A percentile compares a stretch with the other conserved stretches of the same genome.
Conservation (phyloP, 2,329 filamentous ascomycete species). For the Beauveria pseudobassiana region DNA sequence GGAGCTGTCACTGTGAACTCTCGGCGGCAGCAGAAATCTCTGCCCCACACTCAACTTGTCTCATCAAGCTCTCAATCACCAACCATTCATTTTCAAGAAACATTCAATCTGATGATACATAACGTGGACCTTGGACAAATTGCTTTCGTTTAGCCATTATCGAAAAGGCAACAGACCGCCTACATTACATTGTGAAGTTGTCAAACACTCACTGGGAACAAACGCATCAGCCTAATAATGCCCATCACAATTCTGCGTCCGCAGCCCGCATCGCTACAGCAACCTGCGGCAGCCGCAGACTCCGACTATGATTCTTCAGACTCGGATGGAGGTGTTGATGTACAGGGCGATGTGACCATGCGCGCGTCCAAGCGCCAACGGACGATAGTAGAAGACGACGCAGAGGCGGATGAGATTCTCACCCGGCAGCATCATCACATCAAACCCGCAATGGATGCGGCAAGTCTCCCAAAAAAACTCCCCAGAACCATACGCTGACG, state of each 20-base stretch:
- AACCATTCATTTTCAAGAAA: neutral
- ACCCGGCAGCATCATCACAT: conserved; percentile 86
- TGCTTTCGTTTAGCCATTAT: too few relatives aligned
- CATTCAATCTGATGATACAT: neutral
- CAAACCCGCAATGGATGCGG: conserved; percentile 96
- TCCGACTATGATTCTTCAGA: conserved; percentile 26
- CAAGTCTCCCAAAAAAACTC: conserved; percentile 30
- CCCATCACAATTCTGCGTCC: conserved; percentile 42
- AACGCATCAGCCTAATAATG: conserved; percentile 23
- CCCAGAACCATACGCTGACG: neutral
- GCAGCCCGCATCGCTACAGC: conserved; percentile 23
- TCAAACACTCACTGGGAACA: neutral
- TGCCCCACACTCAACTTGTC: conserved; percentile 6
- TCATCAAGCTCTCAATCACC: neutral
- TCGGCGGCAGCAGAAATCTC: neutral
- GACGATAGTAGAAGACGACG: conserved; percentile 19
- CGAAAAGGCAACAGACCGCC: neutral
- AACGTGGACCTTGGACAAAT: neutral
- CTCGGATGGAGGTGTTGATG: conserved; percentile 37
- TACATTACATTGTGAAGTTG: too few relatives aligned
- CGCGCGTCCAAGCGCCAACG: conserved; percentile 32
- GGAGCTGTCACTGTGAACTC: neutral
- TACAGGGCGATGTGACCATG: conserved; percentile 40
- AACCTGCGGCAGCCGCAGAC: conserved; percentile 16
- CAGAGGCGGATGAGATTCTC: conserved; percentile 51